Percentiles rank a stretch among this genome's conserved stretches.
phyloP scores from a whole-genome alignment of 2,329 filamentous ascomycete species.

The Monilinia aucupariae region DNA sequence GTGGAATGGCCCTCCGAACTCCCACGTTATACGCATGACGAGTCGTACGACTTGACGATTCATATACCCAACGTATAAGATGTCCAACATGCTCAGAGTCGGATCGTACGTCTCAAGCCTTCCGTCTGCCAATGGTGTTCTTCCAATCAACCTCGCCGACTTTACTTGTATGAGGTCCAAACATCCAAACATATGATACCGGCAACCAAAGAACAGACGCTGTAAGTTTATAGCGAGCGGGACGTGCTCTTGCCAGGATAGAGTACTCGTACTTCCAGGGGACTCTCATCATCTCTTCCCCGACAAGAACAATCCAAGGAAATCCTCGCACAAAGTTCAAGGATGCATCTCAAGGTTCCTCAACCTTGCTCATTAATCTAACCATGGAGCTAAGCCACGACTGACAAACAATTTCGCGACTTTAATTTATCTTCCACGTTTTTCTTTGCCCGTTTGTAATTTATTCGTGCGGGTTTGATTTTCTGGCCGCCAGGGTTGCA shows the following conservation, averaged over 20 bases:
- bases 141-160: not conserved
- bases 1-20: not conserved
- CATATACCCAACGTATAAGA: not conserved
- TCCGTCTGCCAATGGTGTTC: not conserved
- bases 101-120: not conserved
- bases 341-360: not conserved
- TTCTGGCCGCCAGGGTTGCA: not conserved
- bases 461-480: not conserved
- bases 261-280: not conserved
- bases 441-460: not conserved
- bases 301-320: not conserved
- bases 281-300: not conserved
- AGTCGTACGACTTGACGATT: not conserved
- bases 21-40: no score
- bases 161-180: not conserved
- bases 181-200: not conserved
- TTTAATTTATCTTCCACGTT: not conserved
- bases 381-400: not conserved
- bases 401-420: not conserved
- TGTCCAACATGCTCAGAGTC: not conserved
- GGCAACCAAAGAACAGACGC: not conserved
- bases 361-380: not conserved
- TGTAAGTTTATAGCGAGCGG: not conserved
- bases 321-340: not conserved
- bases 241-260: not conserved